These are phyloP conservation scores for Ceratocystis cacaofunesta DNA, from an alignment of 2,329 filamentous ascomycete species.

Conservation along the genomic window DNA sequence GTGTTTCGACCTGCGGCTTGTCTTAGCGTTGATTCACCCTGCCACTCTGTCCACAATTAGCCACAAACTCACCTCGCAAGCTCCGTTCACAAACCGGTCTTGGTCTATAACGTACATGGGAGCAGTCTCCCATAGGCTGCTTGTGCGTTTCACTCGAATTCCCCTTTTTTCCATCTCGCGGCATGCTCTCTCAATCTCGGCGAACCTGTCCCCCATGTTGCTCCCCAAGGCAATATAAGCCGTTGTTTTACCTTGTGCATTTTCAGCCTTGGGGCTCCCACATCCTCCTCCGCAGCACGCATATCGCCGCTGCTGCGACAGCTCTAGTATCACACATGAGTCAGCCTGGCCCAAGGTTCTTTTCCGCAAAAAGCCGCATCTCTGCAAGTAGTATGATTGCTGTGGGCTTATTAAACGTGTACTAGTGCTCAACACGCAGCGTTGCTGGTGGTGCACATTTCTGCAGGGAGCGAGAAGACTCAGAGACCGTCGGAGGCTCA, in stretches of 20 bases:
- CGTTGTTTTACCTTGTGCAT: slow-evolving; percentile 25
- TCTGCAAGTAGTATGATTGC: neutral
- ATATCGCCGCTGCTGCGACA: neutral
- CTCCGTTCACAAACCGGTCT: slow-evolving; percentile 77
- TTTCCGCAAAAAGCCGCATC: neutral
- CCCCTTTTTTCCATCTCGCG: slow-evolving; percentile 56
- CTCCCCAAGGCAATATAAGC: slow-evolving; percentile 84
- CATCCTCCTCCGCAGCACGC: slow-evolving; percentile 25
- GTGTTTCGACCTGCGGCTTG: slow-evolving; percentile 58
- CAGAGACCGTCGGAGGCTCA: neutral
- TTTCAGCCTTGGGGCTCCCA: slow-evolving; percentile 22
- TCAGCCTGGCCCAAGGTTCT: neutral
- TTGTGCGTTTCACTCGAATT: slow-evolving; percentile 65
- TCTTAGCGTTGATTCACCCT: neutral
- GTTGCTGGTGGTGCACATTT: neutral
- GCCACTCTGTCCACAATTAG: neutral
- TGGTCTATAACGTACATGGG: slow-evolving; percentile 96
- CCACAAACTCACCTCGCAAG: slow-evolving; percentile 57
- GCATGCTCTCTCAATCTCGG: slow-evolving; percentile 74
- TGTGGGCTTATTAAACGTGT: neutral
- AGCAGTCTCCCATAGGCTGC: slow-evolving; percentile 82
- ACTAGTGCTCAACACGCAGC: neutral
- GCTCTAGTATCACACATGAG: neutral
- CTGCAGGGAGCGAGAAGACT: neutral
- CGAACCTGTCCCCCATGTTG: slow-evolving; percentile 76